Conservation (phyloP, 2,329 filamentous ascomycete species). For the Diaporthe australafricana region DNA sequence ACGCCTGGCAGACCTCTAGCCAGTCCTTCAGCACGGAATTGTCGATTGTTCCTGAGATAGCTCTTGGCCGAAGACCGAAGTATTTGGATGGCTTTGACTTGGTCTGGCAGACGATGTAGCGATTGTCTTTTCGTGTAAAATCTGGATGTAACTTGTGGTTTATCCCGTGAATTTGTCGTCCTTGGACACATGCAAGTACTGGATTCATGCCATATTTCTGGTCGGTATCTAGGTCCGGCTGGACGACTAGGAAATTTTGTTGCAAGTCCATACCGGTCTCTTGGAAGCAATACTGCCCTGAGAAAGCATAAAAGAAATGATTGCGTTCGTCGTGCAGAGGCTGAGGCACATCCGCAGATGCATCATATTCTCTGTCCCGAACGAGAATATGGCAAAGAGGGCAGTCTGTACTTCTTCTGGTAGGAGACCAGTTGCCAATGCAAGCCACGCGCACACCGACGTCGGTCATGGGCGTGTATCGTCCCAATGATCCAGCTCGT, state of each 20-base stretch:
- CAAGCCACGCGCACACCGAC: not conserved
- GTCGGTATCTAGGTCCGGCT: not conserved
- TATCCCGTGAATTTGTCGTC: not conserved
- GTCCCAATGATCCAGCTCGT: not conserved
- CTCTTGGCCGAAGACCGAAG: not conserved
- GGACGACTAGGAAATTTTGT: not conserved
- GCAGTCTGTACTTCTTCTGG: not conserved
- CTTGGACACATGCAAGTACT: not conserved
- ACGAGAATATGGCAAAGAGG: not conserved
- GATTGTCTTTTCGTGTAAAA: not conserved
- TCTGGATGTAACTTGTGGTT: not conserved
- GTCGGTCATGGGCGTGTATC: not conserved
- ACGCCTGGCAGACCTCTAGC: not conserved
- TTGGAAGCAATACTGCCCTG: not conserved
- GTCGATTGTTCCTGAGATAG: not conserved
- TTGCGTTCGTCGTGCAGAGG: fast-evolving
- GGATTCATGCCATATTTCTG: not conserved
- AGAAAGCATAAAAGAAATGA: not conserved
- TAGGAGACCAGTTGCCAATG: not conserved
- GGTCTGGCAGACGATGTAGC: not conserved
- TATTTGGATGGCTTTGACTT: not conserved
- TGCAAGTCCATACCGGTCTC: not conserved
- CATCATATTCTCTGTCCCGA: not conserved
- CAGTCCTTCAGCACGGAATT: not conserved
- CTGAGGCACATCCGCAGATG: fast-evolving